Evolutionary conservation across 2,329 filamentous ascomycete species (phyloP).

Genomic region (Monosporascus sp.): DNA sequence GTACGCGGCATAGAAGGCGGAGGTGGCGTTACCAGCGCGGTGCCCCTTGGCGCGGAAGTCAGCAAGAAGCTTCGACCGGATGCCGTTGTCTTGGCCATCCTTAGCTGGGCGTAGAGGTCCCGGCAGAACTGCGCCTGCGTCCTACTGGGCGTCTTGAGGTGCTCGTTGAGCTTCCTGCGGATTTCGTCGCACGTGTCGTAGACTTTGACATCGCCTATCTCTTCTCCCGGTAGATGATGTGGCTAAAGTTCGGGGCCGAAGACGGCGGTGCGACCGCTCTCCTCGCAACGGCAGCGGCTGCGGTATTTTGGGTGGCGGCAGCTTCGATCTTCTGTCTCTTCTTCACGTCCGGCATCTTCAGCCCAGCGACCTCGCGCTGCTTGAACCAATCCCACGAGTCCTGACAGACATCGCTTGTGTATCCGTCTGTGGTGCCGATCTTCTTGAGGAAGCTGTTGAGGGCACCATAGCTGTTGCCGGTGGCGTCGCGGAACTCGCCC

Average conservation of each 20-base stretch:
- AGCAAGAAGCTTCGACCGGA: slow-evolving; percentile 36
- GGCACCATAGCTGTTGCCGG: slow-evolving; percentile 1
- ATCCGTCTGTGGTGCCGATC: slow-evolving; percentile 10
- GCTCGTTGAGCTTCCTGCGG: slow-evolving; percentile 47
- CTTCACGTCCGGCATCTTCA: slow-evolving; percentile 20
- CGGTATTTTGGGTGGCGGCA: slow-evolving; percentile 2
- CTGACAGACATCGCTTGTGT: slow-evolving; percentile 5
- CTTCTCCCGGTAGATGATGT: slow-evolving; percentile 38
- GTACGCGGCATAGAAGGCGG: slow-evolving; percentile 42
- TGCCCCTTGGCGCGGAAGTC: slow-evolving; percentile 30
- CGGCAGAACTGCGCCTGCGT: slow-evolving; percentile 45
- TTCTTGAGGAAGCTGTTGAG: slow-evolving; percentile 12
- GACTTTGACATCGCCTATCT: slow-evolving; percentile 36
- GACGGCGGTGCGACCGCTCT: no score
- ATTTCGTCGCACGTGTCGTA: slow-evolving; percentile 55
- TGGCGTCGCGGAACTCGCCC: slow-evolving; percentile 15
- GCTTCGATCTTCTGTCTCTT: slow-evolving; percentile 16
- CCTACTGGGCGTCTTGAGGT: slow-evolving; percentile 39
- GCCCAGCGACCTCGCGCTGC: slow-evolving; percentile 15
- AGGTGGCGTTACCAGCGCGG: slow-evolving; percentile 37
- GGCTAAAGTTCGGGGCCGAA: slow-evolving; percentile 27
- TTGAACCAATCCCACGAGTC: slow-evolving; percentile 17
- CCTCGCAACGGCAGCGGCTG: not conserved
- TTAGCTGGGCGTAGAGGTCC: slow-evolving; percentile 33
- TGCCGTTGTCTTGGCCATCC: slow-evolving; percentile 24